Conservation (phyloP, 2,329 filamentous ascomycete species). For the Setomelanomma holmii region DNA sequence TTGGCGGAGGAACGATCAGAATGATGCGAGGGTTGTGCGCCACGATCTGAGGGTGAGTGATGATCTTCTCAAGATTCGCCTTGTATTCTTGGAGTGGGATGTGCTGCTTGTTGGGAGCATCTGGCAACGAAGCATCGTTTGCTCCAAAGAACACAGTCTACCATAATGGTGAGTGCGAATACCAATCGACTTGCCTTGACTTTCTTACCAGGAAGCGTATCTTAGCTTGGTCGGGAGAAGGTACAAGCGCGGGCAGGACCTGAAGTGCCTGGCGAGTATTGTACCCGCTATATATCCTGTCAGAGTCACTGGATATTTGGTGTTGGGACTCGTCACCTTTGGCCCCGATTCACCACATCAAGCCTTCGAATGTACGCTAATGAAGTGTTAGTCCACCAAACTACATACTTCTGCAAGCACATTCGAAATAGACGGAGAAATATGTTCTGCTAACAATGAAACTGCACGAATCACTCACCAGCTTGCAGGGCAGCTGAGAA, state of each 20-base stretch:
- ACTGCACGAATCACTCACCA: slow-evolving; percentile 58
- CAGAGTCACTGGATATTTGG: slow-evolving; percentile 10
- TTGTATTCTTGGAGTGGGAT: slow-evolving; percentile 79
- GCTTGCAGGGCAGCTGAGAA: slow-evolving; percentile 75
- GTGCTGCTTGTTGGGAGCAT: slow-evolving; percentile 71
- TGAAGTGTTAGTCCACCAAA: background rate
- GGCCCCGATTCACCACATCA: slow-evolving; percentile 88
- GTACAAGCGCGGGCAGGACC: slow-evolving; percentile 74
- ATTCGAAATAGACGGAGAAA: too few relatives aligned
- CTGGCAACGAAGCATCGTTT: slow-evolving; percentile 81
- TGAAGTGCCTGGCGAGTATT: slow-evolving; percentile 77
- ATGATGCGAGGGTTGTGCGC: slow-evolving; percentile 77
- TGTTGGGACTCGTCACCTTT: slow-evolving; percentile 58
- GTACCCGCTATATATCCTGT: slow-evolving; percentile 67
- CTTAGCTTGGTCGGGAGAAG: slow-evolving; percentile 65
- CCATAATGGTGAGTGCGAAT: slow-evolving; percentile 13
- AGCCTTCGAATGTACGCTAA: slow-evolving; percentile 76
- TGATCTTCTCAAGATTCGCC: slow-evolving; percentile 73
- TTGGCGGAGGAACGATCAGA: slow-evolving; percentile 80
- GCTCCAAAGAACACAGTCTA: slow-evolving; percentile 85
- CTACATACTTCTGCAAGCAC: too few relatives aligned
- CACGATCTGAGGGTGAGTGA: slow-evolving; percentile 72
- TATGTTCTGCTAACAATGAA: too few relatives aligned
- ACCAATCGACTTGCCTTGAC: too few relatives aligned
- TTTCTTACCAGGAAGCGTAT: slow-evolving; percentile 69